Conservation (phyloP, 768 basidiomycete species). For the Naganishia vishniacii region DNA sequence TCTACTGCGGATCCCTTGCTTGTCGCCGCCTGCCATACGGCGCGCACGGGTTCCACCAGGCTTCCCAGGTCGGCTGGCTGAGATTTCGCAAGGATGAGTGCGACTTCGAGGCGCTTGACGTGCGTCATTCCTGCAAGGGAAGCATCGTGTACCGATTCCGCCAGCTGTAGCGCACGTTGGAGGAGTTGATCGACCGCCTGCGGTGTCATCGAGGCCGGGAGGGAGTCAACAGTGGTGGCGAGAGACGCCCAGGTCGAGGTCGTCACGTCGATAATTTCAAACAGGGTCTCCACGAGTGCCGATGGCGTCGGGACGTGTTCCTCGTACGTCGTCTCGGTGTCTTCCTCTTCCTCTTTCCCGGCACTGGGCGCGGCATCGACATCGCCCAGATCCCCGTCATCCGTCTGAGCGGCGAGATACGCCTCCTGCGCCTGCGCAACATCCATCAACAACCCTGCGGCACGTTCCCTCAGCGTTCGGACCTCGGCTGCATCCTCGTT, state of each 20-base stretch:
- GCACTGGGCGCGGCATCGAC: background rate
- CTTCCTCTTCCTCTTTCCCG: background rate
- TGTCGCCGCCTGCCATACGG: slow-evolving; percentile 3
- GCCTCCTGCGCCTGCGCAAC: slow-evolving; percentile 13
- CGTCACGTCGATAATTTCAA: slow-evolving; percentile 8
- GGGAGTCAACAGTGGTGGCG: background rate
- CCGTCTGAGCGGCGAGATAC: background rate
- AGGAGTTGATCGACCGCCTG: background rate
- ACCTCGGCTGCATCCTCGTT: background rate
- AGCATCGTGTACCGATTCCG: background rate
- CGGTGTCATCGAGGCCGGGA: background rate
- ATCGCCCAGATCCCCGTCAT: background rate
- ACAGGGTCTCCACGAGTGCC: slow-evolving; percentile 7
- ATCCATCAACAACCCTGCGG: background rate
- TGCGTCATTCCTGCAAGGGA: slow-evolving; percentile 6
- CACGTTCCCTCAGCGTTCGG: background rate
- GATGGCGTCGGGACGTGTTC: slow-evolving; percentile 9
- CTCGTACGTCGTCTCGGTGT: slow-evolving; percentile 3
- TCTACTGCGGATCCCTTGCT: slow-evolving; percentile 1
- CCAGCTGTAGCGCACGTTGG: slow-evolving; percentile 7
- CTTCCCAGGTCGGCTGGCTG: too few species aligned
- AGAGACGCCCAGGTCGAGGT: slow-evolving; percentile 11
- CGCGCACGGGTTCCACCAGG: background rate
- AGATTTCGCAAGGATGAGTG: background rate
- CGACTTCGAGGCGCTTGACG: slow-evolving; percentile 5